A percentile compares a stretch with the other conserved stretches of the same genome.
These are phyloP conservation scores for Talaromyces atroroseus DNA, from an alignment of 2,329 filamentous ascomycete genomes.

Conservation along the genomic window DNA sequence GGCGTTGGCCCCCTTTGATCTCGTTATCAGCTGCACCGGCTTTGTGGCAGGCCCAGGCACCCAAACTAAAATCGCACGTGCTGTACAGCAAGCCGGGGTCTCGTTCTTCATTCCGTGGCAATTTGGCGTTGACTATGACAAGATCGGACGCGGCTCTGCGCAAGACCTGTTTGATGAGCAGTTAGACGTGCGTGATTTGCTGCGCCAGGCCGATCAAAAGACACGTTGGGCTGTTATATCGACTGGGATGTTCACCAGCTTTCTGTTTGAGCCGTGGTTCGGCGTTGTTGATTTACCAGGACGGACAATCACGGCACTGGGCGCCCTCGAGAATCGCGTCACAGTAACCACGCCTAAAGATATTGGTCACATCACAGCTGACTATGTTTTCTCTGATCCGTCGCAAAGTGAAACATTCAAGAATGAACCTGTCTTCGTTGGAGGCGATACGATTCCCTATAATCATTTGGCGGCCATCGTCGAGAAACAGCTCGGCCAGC, in stretches of 20 bases:
- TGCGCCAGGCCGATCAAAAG: constrained; percentile 41
- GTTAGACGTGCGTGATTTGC: constrained; percentile 50
- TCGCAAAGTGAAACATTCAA: constrained; percentile 19
- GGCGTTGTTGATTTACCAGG: constrained; percentile 53
- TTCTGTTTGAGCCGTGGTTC: constrained; percentile 59
- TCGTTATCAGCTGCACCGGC: constrained; percentile 57
- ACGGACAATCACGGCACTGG: constrained; percentile 48
- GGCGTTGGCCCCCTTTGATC: not conserved
- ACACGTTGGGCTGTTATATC: constrained; percentile 61
- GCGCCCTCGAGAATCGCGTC: constrained; percentile 57
- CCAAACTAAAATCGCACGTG: constrained; percentile 53
- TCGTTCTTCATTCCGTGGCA: constrained; percentile 64
- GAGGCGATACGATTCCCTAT: constrained; percentile 60
- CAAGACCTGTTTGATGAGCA: constrained; percentile 67
- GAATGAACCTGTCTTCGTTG: constrained; percentile 52
- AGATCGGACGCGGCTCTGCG: constrained; percentile 52
- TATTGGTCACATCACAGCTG: constrained; percentile 57
- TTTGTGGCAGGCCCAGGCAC: constrained; percentile 53
- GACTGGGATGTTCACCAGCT: constrained; percentile 67
- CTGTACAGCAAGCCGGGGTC: constrained; percentile 49
- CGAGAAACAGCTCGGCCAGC: constrained; percentile 37
- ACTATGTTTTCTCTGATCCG: constrained; percentile 39
- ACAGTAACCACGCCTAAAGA: constrained; percentile 60
- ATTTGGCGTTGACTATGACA: constrained; percentile 67
- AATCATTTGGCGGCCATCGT: constrained; percentile 49